Base-by-base conservation (phyloP, 2,329 filamentous ascomycete genomes). In the Fusarium pininemorale region DNA sequence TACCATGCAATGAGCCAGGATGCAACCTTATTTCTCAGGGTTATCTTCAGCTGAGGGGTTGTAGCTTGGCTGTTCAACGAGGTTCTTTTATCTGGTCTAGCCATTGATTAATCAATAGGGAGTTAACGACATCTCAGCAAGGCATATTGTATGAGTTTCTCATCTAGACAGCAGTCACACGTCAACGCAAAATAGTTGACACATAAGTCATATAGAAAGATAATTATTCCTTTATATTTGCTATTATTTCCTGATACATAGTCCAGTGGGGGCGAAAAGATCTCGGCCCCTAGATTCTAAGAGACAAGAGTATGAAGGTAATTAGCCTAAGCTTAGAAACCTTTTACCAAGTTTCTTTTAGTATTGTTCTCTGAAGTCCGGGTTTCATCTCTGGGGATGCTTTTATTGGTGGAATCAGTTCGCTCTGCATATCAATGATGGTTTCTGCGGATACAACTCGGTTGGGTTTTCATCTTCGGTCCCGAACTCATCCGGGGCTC, bases 81-180 rank as follows among this genome's bases (percentile, higher is more conserved):
- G 0, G 47, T 18, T n/a, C 2, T 28, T 28, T 14, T 11, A 3
- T 28, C 3, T 18, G 8, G 11, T 3, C 12, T 3, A 13, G 15
- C 11, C 3, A n/a, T 48, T 48, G 45, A 22, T n/a, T 6, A 10
- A n/a, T 12, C 11, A 6, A 26, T 13, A 26, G 24, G 8, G 8
- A 45, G n/a, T 7, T 28, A 7, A 15, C 2, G 6, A 11, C 28
- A 5, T 26, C 12, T 20, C 20, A 50, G 7, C 15, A 6, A n/a
- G 10, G 15, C 7, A n/a, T n/a, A 18, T 5, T 24, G 16, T 20
- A 15, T 35, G n/a, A 5, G 13, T 11, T 9, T 35, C n/a, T 35
- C 4, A 11, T 8, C 13, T 24, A 3, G 1, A 20, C 4, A 51
- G 9, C 35, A 8, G 6, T 5, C 6, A 20, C 4, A 5, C 16